A percentile compares a stretch with the other conserved stretches of the same genome.
Evolutionary conservation across 441 rosid genomes (phyloP).

Genomic region (Arabidopsis hybrid): DNA sequence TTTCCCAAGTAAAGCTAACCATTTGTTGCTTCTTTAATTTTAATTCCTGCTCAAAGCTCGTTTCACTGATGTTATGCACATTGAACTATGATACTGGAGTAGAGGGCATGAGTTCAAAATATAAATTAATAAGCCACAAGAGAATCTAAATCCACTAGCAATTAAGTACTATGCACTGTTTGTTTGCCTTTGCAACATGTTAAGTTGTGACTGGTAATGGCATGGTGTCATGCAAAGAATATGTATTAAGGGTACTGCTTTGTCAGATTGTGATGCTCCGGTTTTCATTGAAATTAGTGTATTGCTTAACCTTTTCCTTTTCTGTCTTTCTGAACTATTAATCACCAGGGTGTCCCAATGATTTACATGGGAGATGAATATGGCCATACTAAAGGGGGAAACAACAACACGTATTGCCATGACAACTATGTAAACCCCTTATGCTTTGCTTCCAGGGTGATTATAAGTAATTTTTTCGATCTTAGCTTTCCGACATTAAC

Average conservation of each 20-base stretch:
- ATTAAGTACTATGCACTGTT: background rate
- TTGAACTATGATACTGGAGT: conserved; percentile 15
- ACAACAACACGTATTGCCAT: conserved; percentile 96
- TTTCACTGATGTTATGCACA: conserved; percentile 6
- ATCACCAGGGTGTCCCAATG: conserved; percentile 94
- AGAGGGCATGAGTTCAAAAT: conserved; percentile 10
- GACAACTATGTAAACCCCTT: conserved; percentile 71
- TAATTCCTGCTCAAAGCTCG: conserved; percentile 2
- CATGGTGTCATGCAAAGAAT: too few species aligned
- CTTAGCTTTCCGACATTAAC: conserved; percentile 27
- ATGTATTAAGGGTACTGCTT: too few species aligned
- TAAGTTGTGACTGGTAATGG: background rate
- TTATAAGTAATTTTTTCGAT: conserved; percentile 27
- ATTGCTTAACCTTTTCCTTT: background rate
- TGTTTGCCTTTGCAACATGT: conserved; percentile 4
- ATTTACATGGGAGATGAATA: conserved; percentile 96
- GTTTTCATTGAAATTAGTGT: background rate
- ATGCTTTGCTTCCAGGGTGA: conserved; percentile 38
- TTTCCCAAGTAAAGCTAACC: conserved; percentile 78
- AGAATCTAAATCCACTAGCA: background rate
- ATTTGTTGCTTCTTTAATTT: background rate
- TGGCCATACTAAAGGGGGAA: conserved; percentile 97
- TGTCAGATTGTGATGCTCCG: too few species aligned
- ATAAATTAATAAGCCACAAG: background rate
- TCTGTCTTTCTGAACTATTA: conserved; percentile 35